These are phyloP conservation scores for Aspergillus egyptiacus DNA, from an alignment of 495 filamentous ascomycete species.

Conservation along the genomic window DNA sequence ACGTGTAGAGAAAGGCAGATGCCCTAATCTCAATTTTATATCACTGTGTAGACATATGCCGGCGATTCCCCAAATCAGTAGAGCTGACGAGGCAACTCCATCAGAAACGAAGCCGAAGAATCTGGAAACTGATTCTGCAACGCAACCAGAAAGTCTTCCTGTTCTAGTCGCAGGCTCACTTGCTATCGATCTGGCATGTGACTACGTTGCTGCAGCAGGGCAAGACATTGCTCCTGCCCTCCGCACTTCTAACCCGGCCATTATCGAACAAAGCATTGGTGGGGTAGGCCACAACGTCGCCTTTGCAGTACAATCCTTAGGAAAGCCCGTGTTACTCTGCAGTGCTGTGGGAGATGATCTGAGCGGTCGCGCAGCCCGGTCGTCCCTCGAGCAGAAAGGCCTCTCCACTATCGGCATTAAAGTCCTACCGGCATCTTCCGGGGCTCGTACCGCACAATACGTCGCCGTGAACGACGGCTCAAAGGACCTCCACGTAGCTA, in stretches of 20 bases:
- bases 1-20: slow-evolving; percentile 6
- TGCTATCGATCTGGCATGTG: slow-evolving; percentile 81
- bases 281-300: slow-evolving; percentile 96
- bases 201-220: slow-evolving; percentile 50
- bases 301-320: slow-evolving; percentile 62
- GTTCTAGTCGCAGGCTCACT: slow-evolving; percentile 86
- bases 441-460: slow-evolving; percentile 75
- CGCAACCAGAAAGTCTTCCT: slow-evolving; percentile 38
- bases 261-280: slow-evolving; percentile 74
- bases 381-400: slow-evolving; percentile 52
- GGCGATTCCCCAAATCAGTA: slow-evolving; percentile 25
- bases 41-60: slow-evolving; percentile 38
- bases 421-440: slow-evolving; percentile 43
- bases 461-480: slow-evolving; percentile 78
- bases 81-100: slow-evolving; percentile 23
- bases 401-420: slow-evolving; percentile 60
- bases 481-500: slow-evolving; percentile 76
- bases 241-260: slow-evolving; percentile 81
- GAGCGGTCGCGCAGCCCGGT: slow-evolving; percentile 64
- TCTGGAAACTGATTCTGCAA: slow-evolving; percentile 7
- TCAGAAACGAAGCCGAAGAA: slow-evolving; percentile 14
- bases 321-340: slow-evolving; percentile 57
- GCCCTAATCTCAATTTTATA: slow-evolving; percentile 32
- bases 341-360: slow-evolving; percentile 73
- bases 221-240: slow-evolving; percentile 44